A percentile compares a stretch with the other conserved stretches of the same genome.
These are phyloP conservation scores for Quercus wislizeni DNA, from an alignment of 306 rosid genomes.

Conservation along the genomic window DNA sequence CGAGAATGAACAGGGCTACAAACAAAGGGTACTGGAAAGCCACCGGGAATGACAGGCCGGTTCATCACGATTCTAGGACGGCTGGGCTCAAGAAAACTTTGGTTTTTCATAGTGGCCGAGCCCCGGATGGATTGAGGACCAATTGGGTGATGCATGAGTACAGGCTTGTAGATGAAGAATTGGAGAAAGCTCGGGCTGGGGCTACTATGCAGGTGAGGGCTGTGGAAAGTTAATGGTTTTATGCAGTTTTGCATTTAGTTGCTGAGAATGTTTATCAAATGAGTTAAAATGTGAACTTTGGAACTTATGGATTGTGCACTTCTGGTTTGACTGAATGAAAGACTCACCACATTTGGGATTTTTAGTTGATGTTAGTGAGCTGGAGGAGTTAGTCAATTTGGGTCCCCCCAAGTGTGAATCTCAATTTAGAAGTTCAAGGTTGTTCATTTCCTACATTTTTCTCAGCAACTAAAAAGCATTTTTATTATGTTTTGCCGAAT, in stretches of 20 bases:
- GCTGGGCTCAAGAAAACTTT: slow-evolving; percentile 92
- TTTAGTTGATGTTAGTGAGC: slow-evolving; percentile 22
- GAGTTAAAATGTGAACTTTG: slow-evolving; percentile 27
- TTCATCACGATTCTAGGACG: slow-evolving; percentile 52
- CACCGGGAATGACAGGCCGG: slow-evolving; percentile 89
- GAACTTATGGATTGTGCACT: slow-evolving; percentile 20
- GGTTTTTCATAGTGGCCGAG: slow-evolving; percentile 96
- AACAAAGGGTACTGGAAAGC: slow-evolving; percentile 96
- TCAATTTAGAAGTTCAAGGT: slow-evolving; percentile 38
- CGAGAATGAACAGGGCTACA: slow-evolving; percentile 98
- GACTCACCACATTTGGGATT: slow-evolving; percentile 17
- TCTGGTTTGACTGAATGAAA: slow-evolving; percentile 13
- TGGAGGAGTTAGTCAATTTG: slow-evolving; percentile 19
- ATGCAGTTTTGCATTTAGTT: slow-evolving; percentile 1
- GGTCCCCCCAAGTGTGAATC: slow-evolving; percentile 28
- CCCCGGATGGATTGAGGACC: slow-evolving; percentile 93
- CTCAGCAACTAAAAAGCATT: slow-evolving; percentile 8
- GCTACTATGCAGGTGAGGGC: slow-evolving; percentile 79
- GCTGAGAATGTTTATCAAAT: slow-evolving; percentile 14
- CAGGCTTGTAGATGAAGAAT: slow-evolving; percentile 79
- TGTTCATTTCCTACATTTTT: slow-evolving; percentile 13
- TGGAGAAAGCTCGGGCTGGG: slow-evolving; percentile 59
- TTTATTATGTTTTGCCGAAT: slow-evolving; percentile 15
- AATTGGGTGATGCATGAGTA: slow-evolving; percentile 99
- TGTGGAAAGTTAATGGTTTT: slow-evolving; percentile 21